These are phyloP conservation scores for Linanthus parryae DNA, from an alignment of 148 eudicot species.

Conservation along the genomic window DNA sequence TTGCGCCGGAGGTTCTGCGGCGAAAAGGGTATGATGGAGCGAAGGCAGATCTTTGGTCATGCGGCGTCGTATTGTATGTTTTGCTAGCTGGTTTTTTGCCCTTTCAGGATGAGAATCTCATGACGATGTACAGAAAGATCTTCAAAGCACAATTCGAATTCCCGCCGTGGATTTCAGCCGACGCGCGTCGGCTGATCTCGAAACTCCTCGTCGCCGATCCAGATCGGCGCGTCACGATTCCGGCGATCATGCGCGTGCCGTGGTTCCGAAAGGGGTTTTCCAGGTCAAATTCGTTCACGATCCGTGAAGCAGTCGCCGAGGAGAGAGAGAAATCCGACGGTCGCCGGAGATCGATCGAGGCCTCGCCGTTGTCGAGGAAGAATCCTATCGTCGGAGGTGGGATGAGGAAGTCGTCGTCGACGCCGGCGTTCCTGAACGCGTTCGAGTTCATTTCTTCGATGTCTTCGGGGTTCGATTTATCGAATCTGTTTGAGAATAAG, in stretches of 20 bases:
- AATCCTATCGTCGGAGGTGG: not conserved
- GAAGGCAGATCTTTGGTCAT: slow-evolving; percentile 47
- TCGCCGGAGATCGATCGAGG: too few species aligned
- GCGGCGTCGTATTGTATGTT: slow-evolving; percentile 43
- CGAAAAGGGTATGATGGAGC: slow-evolving; percentile 32
- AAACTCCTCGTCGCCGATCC: slow-evolving; percentile 31
- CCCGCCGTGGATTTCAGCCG: slow-evolving; percentile 23
- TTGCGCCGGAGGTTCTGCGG: slow-evolving; percentile 46
- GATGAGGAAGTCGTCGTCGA: slow-evolving; percentile 20
- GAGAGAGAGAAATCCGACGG: slow-evolving; percentile 8
- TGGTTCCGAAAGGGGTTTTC: slow-evolving; percentile 37
- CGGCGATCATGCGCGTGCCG: slow-evolving; percentile 25
- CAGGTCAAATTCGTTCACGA: slow-evolving; percentile 11
- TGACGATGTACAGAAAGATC: slow-evolving; percentile 37
- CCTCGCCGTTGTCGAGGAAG: too few species aligned
- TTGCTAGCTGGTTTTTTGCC: slow-evolving; percentile 38
- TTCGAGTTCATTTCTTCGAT: slow-evolving; percentile 53
- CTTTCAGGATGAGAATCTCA: slow-evolving; percentile 38
- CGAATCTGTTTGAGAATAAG: slow-evolving; percentile 45
- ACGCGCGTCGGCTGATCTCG: slow-evolving; percentile 23
- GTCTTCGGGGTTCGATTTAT: slow-evolving; percentile 60
- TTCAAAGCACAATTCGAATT: slow-evolving; percentile 22
- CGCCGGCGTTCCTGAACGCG: slow-evolving; percentile 39
- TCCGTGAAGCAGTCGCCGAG: slow-evolving; percentile 5
- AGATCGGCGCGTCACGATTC: slow-evolving; percentile 24